phyloP scores from a whole-genome alignment of 257 asterid species.

The Primulina tabacum region DNA sequence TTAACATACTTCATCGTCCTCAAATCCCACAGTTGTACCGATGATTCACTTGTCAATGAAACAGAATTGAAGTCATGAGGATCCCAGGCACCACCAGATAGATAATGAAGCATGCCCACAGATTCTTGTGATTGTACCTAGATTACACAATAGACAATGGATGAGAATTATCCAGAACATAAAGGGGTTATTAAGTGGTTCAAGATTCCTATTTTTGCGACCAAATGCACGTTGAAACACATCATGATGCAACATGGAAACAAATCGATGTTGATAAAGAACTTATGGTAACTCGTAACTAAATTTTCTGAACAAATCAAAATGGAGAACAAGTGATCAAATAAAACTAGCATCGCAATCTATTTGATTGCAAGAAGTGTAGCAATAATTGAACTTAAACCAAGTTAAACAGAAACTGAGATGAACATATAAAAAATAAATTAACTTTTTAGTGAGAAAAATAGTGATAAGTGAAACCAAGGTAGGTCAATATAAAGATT shows the following conservation, averaged over 20 bases:
- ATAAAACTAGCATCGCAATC: background rate
- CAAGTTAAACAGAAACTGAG: no score
- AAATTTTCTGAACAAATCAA: conserved; percentile 8
- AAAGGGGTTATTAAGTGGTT: conserved; percentile 25
- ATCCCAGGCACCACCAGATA: conserved; percentile 99
- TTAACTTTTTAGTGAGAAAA: background rate
- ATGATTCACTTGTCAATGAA: conserved; percentile 76
- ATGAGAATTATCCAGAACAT: conserved; percentile 46
- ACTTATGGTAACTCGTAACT: background rate
- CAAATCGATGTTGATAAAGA: background rate
- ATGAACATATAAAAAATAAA: no score
- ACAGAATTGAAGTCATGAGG: conserved; percentile 74
- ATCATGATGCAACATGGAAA: conserved; percentile 20
- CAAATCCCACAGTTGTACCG: conserved; percentile 94
- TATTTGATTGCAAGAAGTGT: no score
- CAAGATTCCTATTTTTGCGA: conserved; percentile 20
- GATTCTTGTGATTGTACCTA: conserved; percentile 93
- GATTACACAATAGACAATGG: conserved; percentile 54
- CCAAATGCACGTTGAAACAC: conserved; percentile 17
- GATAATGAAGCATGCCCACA: conserved; percentile 67
- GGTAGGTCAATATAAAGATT: conserved; percentile 7
- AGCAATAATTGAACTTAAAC: no score
- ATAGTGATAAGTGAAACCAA: background rate
- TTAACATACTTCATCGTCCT: conserved; percentile 82
- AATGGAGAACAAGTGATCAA: background rate